These are phyloP conservation scores for Flaveria bidentis DNA, from an alignment of 129 eudicot genomes.

Conservation along the genomic window DNA sequence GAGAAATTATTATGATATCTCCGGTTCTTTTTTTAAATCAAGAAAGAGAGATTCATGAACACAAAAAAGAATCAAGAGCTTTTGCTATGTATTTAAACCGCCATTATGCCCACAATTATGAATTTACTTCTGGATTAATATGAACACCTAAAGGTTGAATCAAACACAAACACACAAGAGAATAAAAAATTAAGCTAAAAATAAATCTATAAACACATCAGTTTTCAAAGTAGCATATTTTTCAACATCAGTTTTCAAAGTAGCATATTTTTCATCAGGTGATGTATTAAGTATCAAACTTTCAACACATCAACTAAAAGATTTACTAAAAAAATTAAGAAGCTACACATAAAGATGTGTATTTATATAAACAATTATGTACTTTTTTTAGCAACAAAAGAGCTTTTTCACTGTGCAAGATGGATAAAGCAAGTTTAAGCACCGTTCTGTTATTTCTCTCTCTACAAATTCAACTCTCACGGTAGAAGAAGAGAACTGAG, in stretches of 20 bases:
- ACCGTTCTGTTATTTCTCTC: slow-evolving; percentile 20
- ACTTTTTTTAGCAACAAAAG: slow-evolving; percentile 32
- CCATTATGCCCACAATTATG: background rate
- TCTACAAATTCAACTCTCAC: background rate
- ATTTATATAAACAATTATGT: background rate
- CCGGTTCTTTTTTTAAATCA: slow-evolving; percentile 10
- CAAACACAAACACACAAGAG: background rate
- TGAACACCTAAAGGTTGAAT: background rate
- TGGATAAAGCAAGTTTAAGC: slow-evolving; percentile 22
- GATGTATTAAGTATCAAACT: background rate
- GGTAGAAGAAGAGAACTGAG: background rate
- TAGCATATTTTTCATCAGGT: background rate
- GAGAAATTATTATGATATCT: background rate
- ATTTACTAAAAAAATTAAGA: background rate
- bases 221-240: background rate
- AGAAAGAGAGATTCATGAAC: background rate
- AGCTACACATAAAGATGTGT: background rate
- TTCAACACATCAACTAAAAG: background rate
- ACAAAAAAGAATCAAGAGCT: background rate
- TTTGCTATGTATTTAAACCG: background rate
- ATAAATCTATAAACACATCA: background rate
- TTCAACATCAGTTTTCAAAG: background rate
- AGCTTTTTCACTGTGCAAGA: slow-evolving; percentile 33
- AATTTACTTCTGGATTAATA: background rate
- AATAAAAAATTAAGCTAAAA: background rate